Evolutionary conservation across 345 rosid genomes (phyloP).

Genomic region (Aurinia saxatilis): DNA sequence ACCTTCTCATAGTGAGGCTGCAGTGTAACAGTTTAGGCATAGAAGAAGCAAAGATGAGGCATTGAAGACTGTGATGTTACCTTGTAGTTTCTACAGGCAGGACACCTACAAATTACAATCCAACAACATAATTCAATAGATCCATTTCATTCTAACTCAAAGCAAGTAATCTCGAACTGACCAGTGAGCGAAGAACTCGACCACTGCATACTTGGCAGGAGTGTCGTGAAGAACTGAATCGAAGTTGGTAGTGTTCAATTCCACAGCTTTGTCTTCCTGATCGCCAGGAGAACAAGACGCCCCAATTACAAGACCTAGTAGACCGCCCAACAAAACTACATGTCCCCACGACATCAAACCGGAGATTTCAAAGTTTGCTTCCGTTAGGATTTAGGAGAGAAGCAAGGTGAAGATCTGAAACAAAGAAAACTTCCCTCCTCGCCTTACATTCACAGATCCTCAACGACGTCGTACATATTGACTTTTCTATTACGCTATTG

Average conservation of each 20-base stretch:
- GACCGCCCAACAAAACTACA: constrained; percentile 35
- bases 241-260: constrained; percentile 63
- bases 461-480: no score
- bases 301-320: constrained; percentile 25
- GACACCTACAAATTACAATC: constrained; percentile 60
- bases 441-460: no score
- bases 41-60: constrained; percentile 2
- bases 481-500: no score
- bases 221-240: constrained; percentile 54
- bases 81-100: constrained; percentile 99
- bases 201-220: constrained; percentile 70
- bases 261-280: constrained; percentile 52
- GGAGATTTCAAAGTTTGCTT: no score
- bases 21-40: constrained; percentile 25
- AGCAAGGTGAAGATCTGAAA: no score
- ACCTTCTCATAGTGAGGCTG: constrained; percentile 97
- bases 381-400: no score
- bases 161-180: constrained; percentile 25
- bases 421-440: not conserved
- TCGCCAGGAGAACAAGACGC: constrained; percentile 34
- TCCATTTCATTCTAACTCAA: constrained; percentile 19
- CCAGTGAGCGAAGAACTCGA: constrained; percentile 97
- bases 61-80: constrained; percentile 31
- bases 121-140: not conserved
- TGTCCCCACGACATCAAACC: constrained; percentile 44